A percentile compares a stretch with the other conserved stretches of the same genome.
Conservation (phyloP, 2,329 filamentous ascomycete species). For the Pseudogymnoascus sp. region DNA sequence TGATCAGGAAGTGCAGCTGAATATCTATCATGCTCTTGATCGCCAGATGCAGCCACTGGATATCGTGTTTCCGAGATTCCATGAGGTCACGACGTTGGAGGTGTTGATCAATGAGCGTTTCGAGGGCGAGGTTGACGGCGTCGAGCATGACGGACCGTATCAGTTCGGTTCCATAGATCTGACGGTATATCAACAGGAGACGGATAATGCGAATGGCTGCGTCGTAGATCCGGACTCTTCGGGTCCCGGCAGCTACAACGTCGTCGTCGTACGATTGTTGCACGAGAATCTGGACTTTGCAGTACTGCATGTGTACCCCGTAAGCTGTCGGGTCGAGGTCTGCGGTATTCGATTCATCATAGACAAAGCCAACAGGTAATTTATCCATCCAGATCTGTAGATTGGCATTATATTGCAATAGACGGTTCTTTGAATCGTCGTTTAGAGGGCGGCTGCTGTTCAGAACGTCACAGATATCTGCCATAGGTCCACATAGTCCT, state of each 20-base stretch:
- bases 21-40: conserved; percentile 2
- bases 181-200: conserved; percentile 4
- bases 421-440: background rate
- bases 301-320: conserved; percentile 6
- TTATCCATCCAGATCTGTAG: background rate
- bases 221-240: background rate
- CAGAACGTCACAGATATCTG: conserved; percentile 6
- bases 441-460: background rate
- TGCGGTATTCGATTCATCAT: background rate
- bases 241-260: background rate
- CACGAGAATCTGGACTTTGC: conserved; percentile 10
- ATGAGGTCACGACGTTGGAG: background rate
- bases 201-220: conserved; percentile 3
- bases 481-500: conserved; percentile 7
- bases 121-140: background rate
- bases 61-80: background rate
- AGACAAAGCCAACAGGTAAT: background rate
- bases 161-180: conserved; percentile 2
- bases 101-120: background rate
- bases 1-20: conserved; percentile 9
- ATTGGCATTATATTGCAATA: background rate
- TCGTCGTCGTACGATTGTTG: background rate
- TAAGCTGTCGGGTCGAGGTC: background rate
- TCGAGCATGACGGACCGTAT: conserved; percentile 10
- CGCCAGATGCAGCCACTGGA: background rate